Base-by-base conservation (phyloP, 306 rosid species). In the Cyamopsis tetragonoloba region DNA sequence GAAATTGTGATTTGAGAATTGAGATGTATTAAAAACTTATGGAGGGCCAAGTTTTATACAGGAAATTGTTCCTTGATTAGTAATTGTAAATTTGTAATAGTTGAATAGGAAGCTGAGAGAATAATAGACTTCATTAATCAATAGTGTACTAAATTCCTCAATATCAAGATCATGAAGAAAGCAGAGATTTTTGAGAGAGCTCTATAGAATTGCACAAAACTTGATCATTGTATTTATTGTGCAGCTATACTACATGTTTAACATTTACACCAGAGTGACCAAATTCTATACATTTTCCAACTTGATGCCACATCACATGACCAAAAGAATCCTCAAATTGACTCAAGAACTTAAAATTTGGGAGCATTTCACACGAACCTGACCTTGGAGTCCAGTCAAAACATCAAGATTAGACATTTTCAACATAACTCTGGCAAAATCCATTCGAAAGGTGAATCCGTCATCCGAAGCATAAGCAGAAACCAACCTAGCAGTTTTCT, bases 381-480 rank as follows among this genome's bases (percentile, higher is more conserved):
- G 68, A 12, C 86, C 86, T 10, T 74, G 78, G 58, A 7, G 57
- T 14, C 86, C 78, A 8, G 83, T 70, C 14, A 82, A 48, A 74
- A 82, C 83, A 55, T 79, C 76, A 20, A 85, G 84, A 48, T 61
- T 70, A 22, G 96, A 87, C 88, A 92, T 76, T 83, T 89, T 89
- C 67, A 80, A 22, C 95, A 84, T 82, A 7, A 81, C 92, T 63
- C 83, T 54, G 0, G 89, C 84, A 18, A 92, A 92, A 81, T 89
- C 96, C 84, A 72, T 76, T 24, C 93, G 85, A 43, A 92, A 92
- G 27, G 91, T 86, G 1, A 85, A 80, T 38, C 96, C 91, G 3
- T 87, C 89, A 10, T 89, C 97, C 0, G 93, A 89, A 55, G 96
- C 96, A 68, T 89, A 92, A 20, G 88, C 86, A 43, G 78, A 69